Conservation (phyloP, 2,329 filamentous ascomycete species). For the Pseudocercospora eumusae region DNA sequence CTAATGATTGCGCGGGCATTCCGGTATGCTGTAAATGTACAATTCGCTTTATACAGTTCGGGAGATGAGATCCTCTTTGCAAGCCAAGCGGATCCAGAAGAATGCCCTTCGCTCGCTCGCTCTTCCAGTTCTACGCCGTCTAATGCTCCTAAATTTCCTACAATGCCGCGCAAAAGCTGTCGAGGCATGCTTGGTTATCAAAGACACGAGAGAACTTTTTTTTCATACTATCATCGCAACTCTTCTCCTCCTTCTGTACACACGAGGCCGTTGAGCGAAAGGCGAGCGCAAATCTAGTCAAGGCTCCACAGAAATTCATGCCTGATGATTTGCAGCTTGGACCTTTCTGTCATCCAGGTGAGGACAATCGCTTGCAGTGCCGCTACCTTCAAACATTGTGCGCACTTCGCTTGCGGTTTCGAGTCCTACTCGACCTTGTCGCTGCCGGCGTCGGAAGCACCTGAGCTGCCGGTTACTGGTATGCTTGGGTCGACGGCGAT, state of each 20-base stretch:
- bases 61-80: slow-evolving; percentile 19
- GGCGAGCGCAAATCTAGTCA: background rate
- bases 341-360: background rate
- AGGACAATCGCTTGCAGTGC: background rate
- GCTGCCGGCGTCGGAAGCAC: slow-evolving; percentile 33
- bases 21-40: slow-evolving; percentile 15
- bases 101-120: slow-evolving; percentile 14
- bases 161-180: slow-evolving; percentile 7
- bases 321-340: background rate
- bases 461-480: slow-evolving; percentile 37
- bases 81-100: slow-evolving; percentile 9
- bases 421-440: slow-evolving; percentile 31
- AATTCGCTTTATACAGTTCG: slow-evolving; percentile 20
- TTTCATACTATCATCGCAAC: background rate
- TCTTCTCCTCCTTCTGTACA: background rate
- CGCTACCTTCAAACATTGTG: background rate
- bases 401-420: background rate
- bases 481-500: slow-evolving; percentile 81
- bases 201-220: background rate
- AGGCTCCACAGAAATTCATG: background rate
- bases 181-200: slow-evolving; percentile 1
- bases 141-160: slow-evolving; percentile 17
- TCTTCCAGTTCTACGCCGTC: slow-evolving; percentile 13
- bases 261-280: background rate
- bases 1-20: background rate